Percentiles rank a stretch among this genome's conserved stretches.
Conservation (phyloP, 805 yeast species). For the Kluyveromyces siamensis region DNA sequence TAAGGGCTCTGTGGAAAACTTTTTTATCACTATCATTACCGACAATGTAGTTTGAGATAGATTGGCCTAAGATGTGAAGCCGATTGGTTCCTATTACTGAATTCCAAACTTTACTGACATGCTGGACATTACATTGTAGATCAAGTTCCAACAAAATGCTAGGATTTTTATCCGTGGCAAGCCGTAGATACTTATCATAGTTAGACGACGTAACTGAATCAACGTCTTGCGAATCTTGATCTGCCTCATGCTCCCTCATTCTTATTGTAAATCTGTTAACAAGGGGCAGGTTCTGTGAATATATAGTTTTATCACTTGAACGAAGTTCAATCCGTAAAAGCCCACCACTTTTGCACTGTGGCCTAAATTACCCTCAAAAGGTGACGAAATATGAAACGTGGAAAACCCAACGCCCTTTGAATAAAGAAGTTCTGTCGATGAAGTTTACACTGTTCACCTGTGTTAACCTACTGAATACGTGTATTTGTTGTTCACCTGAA, state of each 20-base stretch:
- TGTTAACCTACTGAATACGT: background rate
- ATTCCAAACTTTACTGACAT: constrained; percentile 73
- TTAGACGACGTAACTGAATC: constrained; percentile 15
- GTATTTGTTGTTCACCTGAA: background rate
- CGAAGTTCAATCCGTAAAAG: background rate
- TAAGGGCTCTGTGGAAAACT: constrained; percentile 62
- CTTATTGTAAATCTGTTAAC: background rate
- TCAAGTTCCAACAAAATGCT: constrained; percentile 80
- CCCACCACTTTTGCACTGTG: too few species aligned
- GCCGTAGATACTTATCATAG: constrained; percentile 42
- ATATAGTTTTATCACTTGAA: background rate
- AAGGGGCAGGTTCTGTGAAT: background rate
- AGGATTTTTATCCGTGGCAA: constrained; percentile 62
- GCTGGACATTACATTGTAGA: constrained; percentile 67
- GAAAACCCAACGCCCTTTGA: background rate
- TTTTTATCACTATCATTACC: constrained; percentile 56
- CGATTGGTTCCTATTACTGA: constrained; percentile 60
- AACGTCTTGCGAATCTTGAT: background rate
- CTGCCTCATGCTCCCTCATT: background rate
- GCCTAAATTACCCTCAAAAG: background rate
- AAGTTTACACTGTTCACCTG: background rate
- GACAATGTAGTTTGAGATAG: constrained; percentile 53
- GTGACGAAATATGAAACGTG: background rate
- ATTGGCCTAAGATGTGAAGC: constrained; percentile 41
- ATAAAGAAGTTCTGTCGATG: too few species aligned